Base-by-base conservation (phyloP, 768 basidiomycete genomes). In the Leccinum pellstonianum region DNA sequence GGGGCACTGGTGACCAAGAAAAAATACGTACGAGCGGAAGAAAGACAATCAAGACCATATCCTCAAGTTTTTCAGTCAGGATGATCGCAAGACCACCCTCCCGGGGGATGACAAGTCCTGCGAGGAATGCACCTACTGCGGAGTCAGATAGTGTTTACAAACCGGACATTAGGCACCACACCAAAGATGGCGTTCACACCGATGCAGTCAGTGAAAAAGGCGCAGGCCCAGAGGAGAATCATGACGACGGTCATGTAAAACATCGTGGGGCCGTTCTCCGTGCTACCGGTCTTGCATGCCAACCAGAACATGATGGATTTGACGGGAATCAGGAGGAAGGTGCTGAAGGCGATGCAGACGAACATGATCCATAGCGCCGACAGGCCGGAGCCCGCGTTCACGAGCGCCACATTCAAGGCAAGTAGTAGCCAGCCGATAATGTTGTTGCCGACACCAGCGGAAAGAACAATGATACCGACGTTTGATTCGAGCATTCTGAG, bases 131-230 rank as follows among this genome's bases (percentile, higher is more conserved):
- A 54, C 87, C 86, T 88, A 58, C 12, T 4, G 15, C 61, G 12
- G 43, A 11, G 47, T 52, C 17, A 69, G 51, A 38, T 4, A 4
- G 19, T 3, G 5, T 17, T 48, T 35, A 52, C 2, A 10, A 12
- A 33, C 12, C 3, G 3, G 21, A 19, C 1, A 29, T 3, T 6
- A 33, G 25, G 46, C 5, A 37, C 59, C 75, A 25, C 55, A 82
- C 94, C 94, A 68, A 96, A 96, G 62, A 95, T 93, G 35, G 93
- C 88, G 68, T 93, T 90, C 2, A 93, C 91, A 25, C 94, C 96
- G 65, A 98, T 94, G 55, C 90, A 79, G 66, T 96, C 95, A 1
- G 95, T 97, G 70, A 98, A 88, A 75, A 96, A 98, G 0, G 95
- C 91, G 6, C 87, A 91, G 0, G 84, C 86, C 74, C 98, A 95